phyloP scores from a whole-genome alignment of 176 grass and related monocot genomes.

The Tillandsia fasciculata region DNA sequence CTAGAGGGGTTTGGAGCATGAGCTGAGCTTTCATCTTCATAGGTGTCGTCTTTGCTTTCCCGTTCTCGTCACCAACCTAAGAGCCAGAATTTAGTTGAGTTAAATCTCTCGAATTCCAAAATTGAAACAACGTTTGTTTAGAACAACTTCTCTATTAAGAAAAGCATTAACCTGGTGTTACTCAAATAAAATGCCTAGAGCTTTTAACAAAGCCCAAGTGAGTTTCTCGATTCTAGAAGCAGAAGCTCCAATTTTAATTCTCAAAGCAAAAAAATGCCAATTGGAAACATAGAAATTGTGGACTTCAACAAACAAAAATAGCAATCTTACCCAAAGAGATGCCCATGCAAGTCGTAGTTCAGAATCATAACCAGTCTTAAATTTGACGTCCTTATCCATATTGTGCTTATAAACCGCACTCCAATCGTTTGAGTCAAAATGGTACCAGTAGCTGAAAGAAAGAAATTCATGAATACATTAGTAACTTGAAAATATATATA shows the following conservation, averaged over 20 bases:
- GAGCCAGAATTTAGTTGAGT: slow-evolving; percentile 19
- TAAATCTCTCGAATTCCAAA: not conserved
- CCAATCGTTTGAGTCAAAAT: slow-evolving; percentile 61
- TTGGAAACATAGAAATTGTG: not conserved
- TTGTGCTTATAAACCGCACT: slow-evolving; percentile 79
- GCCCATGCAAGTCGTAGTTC: slow-evolving; percentile 58
- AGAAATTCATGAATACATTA: not conserved
- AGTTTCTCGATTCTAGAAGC: no score
- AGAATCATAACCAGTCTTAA: slow-evolving; percentile 99
- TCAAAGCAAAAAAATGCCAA: no score
- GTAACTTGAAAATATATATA: not conserved
- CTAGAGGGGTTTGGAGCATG: slow-evolving; percentile 77
- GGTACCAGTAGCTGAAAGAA: slow-evolving; percentile 67
- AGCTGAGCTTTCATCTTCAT: slow-evolving; percentile 77
- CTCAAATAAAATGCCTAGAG: no score
- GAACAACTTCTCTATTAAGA: no score
- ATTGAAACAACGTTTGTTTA: not conserved
- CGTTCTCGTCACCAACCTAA: slow-evolving; percentile 74
- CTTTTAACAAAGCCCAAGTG: no score
- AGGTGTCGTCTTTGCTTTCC: slow-evolving; percentile 57
- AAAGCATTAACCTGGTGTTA: no score
- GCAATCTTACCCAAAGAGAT: slow-evolving; percentile 69
- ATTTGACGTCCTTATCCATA: slow-evolving; percentile 64
- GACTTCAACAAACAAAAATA: not conserved
- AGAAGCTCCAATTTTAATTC: no score